Conservation (phyloP, 2,329 filamentous ascomycete species). For the Sporothrix dimorphospora region DNA sequence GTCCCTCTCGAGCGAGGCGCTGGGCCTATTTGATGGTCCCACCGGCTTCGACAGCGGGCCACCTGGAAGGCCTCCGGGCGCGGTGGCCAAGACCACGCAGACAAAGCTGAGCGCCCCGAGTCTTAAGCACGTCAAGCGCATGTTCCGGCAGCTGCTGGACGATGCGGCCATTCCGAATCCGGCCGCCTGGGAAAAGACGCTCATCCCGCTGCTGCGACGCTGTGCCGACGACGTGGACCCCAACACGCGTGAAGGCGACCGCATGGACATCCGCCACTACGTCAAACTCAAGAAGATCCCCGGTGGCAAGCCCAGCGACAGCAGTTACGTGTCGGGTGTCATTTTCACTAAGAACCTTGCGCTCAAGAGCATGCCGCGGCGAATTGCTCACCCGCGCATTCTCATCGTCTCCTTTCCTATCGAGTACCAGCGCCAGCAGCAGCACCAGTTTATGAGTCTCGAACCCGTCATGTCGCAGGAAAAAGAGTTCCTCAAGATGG, state of each 20-base stretch:
- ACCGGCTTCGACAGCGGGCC: constrained; percentile 49
- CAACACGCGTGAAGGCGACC: constrained; percentile 85
- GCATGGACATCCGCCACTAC: constrained; percentile 96
- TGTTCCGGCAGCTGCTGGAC: constrained; percentile 80
- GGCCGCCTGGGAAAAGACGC: constrained; percentile 82
- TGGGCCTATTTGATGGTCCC: constrained; percentile 52
- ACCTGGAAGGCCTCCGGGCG: constrained; percentile 40
- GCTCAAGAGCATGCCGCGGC: constrained; percentile 92
- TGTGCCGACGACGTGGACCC: constrained; percentile 95
- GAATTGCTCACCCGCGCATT: constrained; percentile 81
- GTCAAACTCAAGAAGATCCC: constrained; percentile 97
- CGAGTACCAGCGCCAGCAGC: constrained; percentile 89
- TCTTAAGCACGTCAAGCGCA: constrained; percentile 80
- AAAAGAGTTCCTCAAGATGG: constrained; percentile 86
- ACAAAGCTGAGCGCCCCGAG: constrained; percentile 86
- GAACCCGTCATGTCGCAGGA: constrained; percentile 97
- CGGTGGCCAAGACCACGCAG: constrained; percentile 61
- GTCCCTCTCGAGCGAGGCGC: constrained; percentile 55
- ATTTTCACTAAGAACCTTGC: constrained; percentile 98
- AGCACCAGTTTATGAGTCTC: constrained; percentile 94
- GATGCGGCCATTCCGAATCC: constrained; percentile 75
- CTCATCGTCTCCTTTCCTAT: constrained; percentile 93
- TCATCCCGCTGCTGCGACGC: constrained; percentile 86
- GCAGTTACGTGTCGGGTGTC: constrained; percentile 92
- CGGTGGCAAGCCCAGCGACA: constrained; percentile 86